phyloP scores from a whole-genome alignment of 345 rosid genomes.

The Orychophragmus violaceus region DNA sequence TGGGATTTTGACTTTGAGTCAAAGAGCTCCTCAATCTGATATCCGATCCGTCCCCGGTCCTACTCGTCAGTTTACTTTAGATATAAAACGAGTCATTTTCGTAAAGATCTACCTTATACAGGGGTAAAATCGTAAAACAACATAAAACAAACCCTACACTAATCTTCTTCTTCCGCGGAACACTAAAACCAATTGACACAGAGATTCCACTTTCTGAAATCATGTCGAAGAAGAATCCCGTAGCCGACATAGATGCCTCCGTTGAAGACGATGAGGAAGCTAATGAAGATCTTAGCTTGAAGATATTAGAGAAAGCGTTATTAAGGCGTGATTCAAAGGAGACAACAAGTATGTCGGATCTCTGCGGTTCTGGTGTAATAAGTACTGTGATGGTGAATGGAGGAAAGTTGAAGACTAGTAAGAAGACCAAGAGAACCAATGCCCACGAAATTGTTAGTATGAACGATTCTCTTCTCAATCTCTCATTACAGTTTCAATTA shows the following conservation, averaged over 20 bases:
- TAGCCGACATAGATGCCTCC: conserved; percentile 4
- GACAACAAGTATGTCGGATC: conserved; percentile 18
- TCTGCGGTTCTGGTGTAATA: conserved; percentile 21
- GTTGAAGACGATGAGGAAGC: conserved; percentile 51
- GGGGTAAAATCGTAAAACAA: not conserved
- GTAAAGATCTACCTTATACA: no score
- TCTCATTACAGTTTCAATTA: no score
- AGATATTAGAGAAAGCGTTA: conserved; percentile 71
- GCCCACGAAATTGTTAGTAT: conserved; percentile 37
- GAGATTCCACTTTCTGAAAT: not conserved
- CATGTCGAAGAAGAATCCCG: not conserved
- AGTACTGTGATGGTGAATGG: conserved; percentile 21
- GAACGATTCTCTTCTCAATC: not conserved
- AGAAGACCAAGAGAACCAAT: conserved; percentile 33
- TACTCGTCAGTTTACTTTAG: no score
- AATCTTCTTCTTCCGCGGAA: not conserved
- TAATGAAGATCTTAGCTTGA: conserved; percentile 75
- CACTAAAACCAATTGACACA: not conserved
- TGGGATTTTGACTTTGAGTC: no score
- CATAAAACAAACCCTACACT: not conserved
- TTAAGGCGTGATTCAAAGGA: conserved; percentile 16
- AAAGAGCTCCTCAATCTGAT: no score
- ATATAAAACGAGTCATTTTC: no score
- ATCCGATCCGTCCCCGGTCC: no score
- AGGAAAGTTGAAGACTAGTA: conserved; percentile 24